Evolutionary conservation across 148 eudicot genomes (phyloP), one percentile per base, ranked within the genome.

Genomic region (Selenicereus undatus): DNA sequence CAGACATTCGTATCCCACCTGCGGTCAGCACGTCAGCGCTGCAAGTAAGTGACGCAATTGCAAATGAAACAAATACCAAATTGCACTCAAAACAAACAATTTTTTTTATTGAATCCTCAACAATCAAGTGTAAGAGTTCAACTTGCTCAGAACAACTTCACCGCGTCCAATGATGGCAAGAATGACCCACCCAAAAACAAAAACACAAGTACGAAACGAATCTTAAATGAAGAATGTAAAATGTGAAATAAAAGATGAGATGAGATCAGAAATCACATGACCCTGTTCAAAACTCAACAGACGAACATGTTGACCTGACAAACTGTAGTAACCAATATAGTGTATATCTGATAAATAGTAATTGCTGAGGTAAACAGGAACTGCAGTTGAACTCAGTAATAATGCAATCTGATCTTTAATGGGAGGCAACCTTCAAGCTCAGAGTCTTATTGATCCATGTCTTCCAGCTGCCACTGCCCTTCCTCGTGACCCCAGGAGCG

Each of bases 391-490:
- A 64, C 29, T 10, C 69, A 64, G 18, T 64, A 2, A 8, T 27
- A 27, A 66, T 12, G 71, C 71, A 27, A 11, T 16, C 27, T 27
- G 71, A 26, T 11, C 5, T 39, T 78, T 43, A 94, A 69, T 91
- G 95, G 79, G 91, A 87, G 81, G 93, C 86, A 74, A 93, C 74
- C 87, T 93, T 93, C 5, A 77, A 81, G 66, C 82, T 87, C 77
- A 88, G 85, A 16, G 97, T 90, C 80, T 90, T 93, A 56, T 94
- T 90, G 82, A 94, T 86, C 97, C 97, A 93, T n/a, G 92, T 56
- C 89, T 85, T 94, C 91, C 89, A 93, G 79, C 91, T 88, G 16
- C 92, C 89, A 81, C 78, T 60, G 24, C 89, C 83, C 88, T 89
- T 93, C 73, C 82, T 77, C 3, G 81, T 62, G 29, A 80, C 24